phyloP scores from a whole-genome alignment of 2,329 filamentous ascomycete genomes.

The Xylariaceae sp. region DNA sequence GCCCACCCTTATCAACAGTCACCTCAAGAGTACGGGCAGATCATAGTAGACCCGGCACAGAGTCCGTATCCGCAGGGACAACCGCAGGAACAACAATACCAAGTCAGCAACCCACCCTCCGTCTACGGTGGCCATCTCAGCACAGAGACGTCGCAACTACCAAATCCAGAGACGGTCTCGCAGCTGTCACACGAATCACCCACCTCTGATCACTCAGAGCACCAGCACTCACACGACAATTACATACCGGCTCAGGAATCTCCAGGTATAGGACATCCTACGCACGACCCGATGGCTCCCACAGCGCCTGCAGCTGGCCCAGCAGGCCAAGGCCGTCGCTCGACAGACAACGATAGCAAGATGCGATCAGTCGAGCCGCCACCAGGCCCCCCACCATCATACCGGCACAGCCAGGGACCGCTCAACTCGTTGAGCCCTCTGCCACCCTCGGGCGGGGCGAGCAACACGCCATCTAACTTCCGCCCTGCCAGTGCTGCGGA shows the following conservation, averaged over 20 bases:
- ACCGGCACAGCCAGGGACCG: constrained; percentile 45
- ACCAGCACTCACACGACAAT: constrained; percentile 34
- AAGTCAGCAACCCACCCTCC: constrained; percentile 23
- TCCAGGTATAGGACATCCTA: constrained; percentile 34
- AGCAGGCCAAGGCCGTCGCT: constrained; percentile 40
- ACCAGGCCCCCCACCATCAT: constrained; percentile 44
- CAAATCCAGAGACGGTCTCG: constrained; percentile 55
- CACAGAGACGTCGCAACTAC: constrained; percentile 33
- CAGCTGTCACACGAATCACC: constrained; percentile 59
- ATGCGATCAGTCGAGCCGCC: constrained; percentile 40
- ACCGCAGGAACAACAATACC: constrained; percentile 28
- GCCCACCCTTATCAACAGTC: constrained; percentile 36
- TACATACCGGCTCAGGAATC: constrained; percentile 41
- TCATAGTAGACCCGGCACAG: constrained; percentile 36
- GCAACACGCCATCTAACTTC: constrained; percentile 34
- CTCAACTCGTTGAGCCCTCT: constrained; percentile 40
- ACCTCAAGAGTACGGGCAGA: constrained; percentile 34
- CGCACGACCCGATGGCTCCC: constrained; percentile 41
- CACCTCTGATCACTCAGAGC: constrained; percentile 45
- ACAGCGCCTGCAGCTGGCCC: constrained; percentile 33
- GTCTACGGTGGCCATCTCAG: constrained; percentile 27
- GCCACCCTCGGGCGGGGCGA: constrained; percentile 35
- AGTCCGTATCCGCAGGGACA: constrained; percentile 34
- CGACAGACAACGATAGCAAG: constrained; percentile 44
- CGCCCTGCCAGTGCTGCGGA: constrained; percentile 36